Evolutionary conservation across 306 rosid species (phyloP).

Genomic region (Canavalia gladiata): DNA sequence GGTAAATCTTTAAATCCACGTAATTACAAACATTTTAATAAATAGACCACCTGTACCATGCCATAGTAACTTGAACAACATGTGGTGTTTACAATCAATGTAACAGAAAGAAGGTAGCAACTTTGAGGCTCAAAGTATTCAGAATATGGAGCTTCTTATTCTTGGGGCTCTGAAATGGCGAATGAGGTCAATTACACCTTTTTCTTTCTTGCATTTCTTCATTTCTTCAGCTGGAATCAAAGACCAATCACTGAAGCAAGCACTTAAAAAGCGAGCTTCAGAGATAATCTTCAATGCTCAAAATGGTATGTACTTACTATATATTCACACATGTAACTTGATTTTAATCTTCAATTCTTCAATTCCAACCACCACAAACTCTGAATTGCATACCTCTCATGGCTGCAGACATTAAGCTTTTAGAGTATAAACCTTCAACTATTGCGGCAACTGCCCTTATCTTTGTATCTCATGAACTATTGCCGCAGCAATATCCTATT

Average conservation of each 20-base stretch:
- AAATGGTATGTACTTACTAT: slow-evolving; percentile 54
- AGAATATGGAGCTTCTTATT: slow-evolving; percentile 73
- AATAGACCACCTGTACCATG: neutral
- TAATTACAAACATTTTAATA: neutral
- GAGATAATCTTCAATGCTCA: slow-evolving; percentile 69
- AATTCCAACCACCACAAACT: neutral
- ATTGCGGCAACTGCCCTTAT: slow-evolving; percentile 75
- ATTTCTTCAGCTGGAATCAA: slow-evolving; percentile 56
- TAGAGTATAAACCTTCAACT: slow-evolving; percentile 71
- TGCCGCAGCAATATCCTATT: slow-evolving; percentile 54
- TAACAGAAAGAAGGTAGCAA: slow-evolving; percentile 62
- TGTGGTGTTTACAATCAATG: slow-evolving; percentile 27
- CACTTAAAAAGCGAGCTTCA: slow-evolving; percentile 67
- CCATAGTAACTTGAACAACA: neutral
- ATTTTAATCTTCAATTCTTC: slow-evolving; percentile 7
- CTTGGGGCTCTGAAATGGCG: slow-evolving; percentile 79
- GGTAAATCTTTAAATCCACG: slow-evolving; percentile 51
- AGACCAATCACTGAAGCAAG: slow-evolving; percentile 54
- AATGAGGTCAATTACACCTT: slow-evolving; percentile 82
- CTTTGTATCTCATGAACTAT: slow-evolving; percentile 59
- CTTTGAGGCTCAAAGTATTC: slow-evolving; percentile 61
- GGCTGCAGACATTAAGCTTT: slow-evolving; percentile 60
- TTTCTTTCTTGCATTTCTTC: slow-evolving; percentile 72
- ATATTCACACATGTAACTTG: neutral
- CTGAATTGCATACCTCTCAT: slow-evolving; percentile 36